Evolutionary conservation across 805 yeast genomes (phyloP).

Genomic region (Lipomyces orientalis): DNA sequence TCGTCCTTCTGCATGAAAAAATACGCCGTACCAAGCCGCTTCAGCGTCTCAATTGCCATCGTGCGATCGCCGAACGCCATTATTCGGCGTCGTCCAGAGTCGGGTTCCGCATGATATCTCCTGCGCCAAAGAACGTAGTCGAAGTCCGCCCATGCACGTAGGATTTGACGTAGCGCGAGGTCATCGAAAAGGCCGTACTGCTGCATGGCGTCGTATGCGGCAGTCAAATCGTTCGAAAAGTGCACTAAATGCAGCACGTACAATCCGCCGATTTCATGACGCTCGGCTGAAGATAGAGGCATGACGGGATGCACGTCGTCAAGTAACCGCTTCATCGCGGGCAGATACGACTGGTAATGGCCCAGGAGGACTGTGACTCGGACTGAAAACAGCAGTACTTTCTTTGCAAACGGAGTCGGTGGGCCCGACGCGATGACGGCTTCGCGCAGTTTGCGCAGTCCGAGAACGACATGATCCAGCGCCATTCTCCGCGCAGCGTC

Average conservation of each 20-base stretch:
- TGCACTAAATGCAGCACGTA: slow-evolving; percentile 52
- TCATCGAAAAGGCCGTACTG: slow-evolving; percentile 24
- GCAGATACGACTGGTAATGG: slow-evolving; percentile 60
- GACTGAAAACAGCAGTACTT: slow-evolving; percentile 57
- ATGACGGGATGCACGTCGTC: slow-evolving; percentile 37
- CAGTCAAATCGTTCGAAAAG: slow-evolving; percentile 28
- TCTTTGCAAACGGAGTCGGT: slow-evolving; percentile 49
- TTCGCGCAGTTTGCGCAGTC: slow-evolving; percentile 56
- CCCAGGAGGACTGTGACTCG: slow-evolving; percentile 54
- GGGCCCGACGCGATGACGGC: slow-evolving; percentile 51
- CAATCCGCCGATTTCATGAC: slow-evolving; percentile 51
- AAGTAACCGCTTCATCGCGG: slow-evolving; percentile 55
- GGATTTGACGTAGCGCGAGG: slow-evolving; percentile 24
- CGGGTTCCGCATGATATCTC: slow-evolving; percentile 22
- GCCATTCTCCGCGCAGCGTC: slow-evolving; percentile 12
- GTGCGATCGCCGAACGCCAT: slow-evolving; percentile 34
- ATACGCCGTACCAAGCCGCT: slow-evolving; percentile 30
- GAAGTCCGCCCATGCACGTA: slow-evolving; percentile 37
- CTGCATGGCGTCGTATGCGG: slow-evolving; percentile 36
- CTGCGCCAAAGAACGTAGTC: slow-evolving; percentile 37
- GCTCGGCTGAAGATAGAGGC: slow-evolving; percentile 46
- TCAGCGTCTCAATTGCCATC: slow-evolving; percentile 28
- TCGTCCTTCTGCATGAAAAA: slow-evolving; percentile 24
- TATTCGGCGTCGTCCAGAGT: slow-evolving; percentile 31
- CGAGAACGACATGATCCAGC: slow-evolving; percentile 26